Percentiles rank a stretch among this genome's conserved stretches.
Conservation (phyloP, 768 basidiomycete species). For the Kwoniella europaea region DNA sequence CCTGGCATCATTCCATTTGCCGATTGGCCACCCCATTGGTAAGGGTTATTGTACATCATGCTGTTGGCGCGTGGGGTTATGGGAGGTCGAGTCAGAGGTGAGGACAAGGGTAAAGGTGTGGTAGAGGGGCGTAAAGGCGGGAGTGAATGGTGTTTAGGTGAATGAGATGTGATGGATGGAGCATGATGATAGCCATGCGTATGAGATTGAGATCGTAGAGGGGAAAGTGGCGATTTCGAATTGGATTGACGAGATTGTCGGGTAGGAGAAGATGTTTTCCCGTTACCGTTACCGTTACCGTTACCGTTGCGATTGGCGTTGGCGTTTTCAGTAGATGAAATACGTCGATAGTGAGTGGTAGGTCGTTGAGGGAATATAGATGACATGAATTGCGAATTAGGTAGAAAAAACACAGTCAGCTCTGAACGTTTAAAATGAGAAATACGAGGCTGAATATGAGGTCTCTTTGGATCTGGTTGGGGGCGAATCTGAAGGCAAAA, state of each 20-base stretch:
- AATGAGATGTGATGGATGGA: not conserved
- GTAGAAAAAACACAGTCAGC: not conserved
- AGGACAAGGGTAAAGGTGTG: conserved; percentile 5
- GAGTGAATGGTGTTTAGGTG: not conserved
- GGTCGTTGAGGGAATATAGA: conserved; percentile 4
- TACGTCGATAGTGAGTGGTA: conserved; percentile 3
- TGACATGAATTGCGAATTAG: conserved; percentile 9
- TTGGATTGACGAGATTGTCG: conserved; percentile 1
- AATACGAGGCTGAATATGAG: too few relatives aligned
- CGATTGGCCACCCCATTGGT: conserved; percentile 14
- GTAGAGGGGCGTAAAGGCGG: conserved; percentile 12
- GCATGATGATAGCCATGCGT: conserved; percentile 3
- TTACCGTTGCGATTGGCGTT: not conserved
- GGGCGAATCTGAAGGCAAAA: not conserved
- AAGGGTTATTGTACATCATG: conserved; percentile 25
- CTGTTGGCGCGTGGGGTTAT: conserved; percentile 13
- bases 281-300: not conserved
- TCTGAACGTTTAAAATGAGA: not conserved
- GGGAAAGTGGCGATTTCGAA: conserved; percentile 16
- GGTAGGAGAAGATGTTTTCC: not conserved
- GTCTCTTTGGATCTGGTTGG: too few relatives aligned
- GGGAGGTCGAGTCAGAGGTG: conserved; percentile 12
- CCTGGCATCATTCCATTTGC: conserved; percentile 4
- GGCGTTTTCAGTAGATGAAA: conserved; percentile 2
- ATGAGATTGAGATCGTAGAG: conserved; percentile 8